Percentiles rank a stretch among this genome's conserved stretches.
These are phyloP conservation scores for Globisporangium radiosum DNA, from an alignment of 352 stramenopile species.

Conservation along the genomic window DNA sequence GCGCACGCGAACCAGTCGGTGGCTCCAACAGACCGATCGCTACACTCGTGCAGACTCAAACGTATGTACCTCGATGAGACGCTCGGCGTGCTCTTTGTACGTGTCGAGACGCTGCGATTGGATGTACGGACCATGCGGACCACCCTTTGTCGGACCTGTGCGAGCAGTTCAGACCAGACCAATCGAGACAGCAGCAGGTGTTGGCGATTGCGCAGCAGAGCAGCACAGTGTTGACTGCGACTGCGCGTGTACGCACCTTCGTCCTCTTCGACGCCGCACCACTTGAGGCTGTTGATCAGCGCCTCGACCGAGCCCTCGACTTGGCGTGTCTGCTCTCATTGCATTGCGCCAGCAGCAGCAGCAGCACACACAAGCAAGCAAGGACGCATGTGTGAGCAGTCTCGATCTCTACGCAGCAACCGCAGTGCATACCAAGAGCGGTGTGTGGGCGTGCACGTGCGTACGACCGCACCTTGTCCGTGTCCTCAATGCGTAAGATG, in stretches of 20 bases:
- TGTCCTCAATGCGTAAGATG: slow-evolving; percentile 91
- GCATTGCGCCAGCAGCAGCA: background rate
- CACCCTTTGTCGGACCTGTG: slow-evolving; percentile 82
- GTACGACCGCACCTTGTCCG: slow-evolving; percentile 60
- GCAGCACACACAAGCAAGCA: background rate
- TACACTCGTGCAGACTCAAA: background rate
- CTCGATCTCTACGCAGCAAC: background rate
- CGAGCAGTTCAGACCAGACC: slow-evolving; percentile 2
- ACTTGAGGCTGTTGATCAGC: slow-evolving; percentile 86
- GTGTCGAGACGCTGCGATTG: slow-evolving; percentile 94
- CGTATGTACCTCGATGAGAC: slow-evolving; percentile 68
- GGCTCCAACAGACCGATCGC: background rate
- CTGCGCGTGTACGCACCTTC: slow-evolving; percentile 68
- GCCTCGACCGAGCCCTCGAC: slow-evolving; percentile 81
- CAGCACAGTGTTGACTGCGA: background rate
- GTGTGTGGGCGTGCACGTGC: background rate
- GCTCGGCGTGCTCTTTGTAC: slow-evolving; percentile 89
- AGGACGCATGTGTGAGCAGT: slow-evolving; percentile 2
- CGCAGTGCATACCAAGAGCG: background rate
- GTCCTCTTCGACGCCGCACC: slow-evolving; percentile 96
- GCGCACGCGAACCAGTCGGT: background rate
- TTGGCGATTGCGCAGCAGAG: background rate
- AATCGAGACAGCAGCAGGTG: background rate
- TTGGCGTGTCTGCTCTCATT: slow-evolving; percentile 52
- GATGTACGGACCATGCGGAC: slow-evolving; percentile 92